Evolutionary conservation across 2,329 filamentous ascomycete species (phyloP).

Genomic region (Endothia cerciana): DNA sequence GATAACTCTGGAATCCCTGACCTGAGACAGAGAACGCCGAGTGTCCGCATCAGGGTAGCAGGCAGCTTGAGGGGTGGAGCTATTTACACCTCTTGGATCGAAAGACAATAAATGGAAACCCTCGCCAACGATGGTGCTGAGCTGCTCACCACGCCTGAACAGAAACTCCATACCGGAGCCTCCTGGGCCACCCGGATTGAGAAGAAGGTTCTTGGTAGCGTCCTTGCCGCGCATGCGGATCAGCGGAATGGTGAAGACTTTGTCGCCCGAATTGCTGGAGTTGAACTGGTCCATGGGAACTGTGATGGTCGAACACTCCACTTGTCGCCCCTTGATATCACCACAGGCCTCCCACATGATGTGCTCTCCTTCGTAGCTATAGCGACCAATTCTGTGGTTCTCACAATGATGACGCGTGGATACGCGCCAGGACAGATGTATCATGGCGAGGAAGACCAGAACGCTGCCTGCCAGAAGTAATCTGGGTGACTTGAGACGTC

Average conservation of each 20-base stretch:
- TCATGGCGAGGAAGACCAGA: constrained; percentile 5
- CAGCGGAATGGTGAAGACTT: constrained; percentile 49
- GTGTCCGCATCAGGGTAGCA: constrained; percentile 46
- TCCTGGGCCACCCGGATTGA: constrained; percentile 55
- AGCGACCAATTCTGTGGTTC: not conserved
- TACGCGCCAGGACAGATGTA: constrained; percentile 8
- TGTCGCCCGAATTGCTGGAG: constrained; percentile 37
- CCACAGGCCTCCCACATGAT: constrained; percentile 47
- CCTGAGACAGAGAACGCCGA: constrained; percentile 35
- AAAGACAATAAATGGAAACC: constrained; percentile 51
- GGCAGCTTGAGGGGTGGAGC: constrained; percentile 39
- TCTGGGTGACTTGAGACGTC: not conserved
- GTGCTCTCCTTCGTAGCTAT: constrained; percentile 40
- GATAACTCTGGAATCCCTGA: constrained; percentile 34
- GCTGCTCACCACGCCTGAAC: constrained; percentile 39
- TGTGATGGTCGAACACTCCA: constrained; percentile 49
- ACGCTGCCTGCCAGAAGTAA: constrained; percentile 15
- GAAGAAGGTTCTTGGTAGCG: constrained; percentile 47
- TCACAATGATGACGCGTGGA: not conserved
- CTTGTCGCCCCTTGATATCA: constrained; percentile 38
- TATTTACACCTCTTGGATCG: constrained; percentile 51
- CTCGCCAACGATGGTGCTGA: constrained; percentile 46
- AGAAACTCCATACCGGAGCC: constrained; percentile 46
- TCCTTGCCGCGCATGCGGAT: constrained; percentile 48
- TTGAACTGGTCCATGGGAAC: constrained; percentile 54